Percentiles rank a stretch among this genome's conserved stretches.
Conservation (phyloP, 2,329 filamentous ascomycete species). For the Fusarium luffae region DNA sequence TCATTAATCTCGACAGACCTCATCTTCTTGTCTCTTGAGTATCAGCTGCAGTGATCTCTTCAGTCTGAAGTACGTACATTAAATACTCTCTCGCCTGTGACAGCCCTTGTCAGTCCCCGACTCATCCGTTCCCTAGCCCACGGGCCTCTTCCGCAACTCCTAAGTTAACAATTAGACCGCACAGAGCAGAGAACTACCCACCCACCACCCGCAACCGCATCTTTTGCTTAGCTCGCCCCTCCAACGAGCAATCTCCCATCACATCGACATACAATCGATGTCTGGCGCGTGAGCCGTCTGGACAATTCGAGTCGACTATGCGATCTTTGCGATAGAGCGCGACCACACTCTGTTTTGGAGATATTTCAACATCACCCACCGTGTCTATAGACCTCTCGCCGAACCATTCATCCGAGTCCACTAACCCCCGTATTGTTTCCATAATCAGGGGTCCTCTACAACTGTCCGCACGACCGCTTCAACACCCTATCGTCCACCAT, state of each 20-base stretch:
- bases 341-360: constrained; percentile 42
- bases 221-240: constrained; percentile 43
- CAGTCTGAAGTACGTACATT: constrained; percentile 9
- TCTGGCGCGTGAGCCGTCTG: constrained; percentile 44
- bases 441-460: constrained; percentile 43
- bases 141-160: constrained; percentile 40
- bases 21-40: background rate
- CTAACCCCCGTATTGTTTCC: constrained; percentile 17
- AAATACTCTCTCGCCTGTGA: constrained; percentile 8
- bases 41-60: background rate
- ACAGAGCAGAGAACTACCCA: constrained; percentile 34
- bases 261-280: constrained; percentile 45
- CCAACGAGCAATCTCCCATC: constrained; percentile 41
- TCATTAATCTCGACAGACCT: background rate
- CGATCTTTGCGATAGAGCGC: constrained; percentile 46
- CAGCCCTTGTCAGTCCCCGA: constrained; percentile 24
- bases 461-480: constrained; percentile 28
- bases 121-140: constrained; percentile 35
- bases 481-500: constrained; percentile 52
- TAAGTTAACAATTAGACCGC: constrained; percentile 32
- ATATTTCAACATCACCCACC: constrained; percentile 23
- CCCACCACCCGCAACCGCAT: constrained; percentile 41
- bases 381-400: constrained; percentile 12
- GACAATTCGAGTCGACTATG: constrained; percentile 47
- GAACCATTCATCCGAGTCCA: constrained; percentile 23